A percentile compares a stretch with the other conserved stretches of the same genome.
Evolutionary conservation across 805 yeast species (phyloP).

Genomic region (Lipomyces starkeyi): DNA sequence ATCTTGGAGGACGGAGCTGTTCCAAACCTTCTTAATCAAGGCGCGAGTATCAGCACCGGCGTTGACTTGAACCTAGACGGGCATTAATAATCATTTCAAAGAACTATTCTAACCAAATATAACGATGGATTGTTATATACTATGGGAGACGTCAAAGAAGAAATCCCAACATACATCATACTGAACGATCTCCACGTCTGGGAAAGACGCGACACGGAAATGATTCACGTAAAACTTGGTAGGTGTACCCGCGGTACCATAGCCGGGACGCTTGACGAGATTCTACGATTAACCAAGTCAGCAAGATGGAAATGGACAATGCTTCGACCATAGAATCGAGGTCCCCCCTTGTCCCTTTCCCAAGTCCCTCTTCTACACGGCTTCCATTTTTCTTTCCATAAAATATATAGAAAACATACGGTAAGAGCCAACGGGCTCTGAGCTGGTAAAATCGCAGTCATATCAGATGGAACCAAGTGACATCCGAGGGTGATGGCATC

Average conservation of each 20-base stretch:
- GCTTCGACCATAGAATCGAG: not conserved
- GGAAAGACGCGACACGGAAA: constrained; percentile 16
- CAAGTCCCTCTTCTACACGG: not conserved
- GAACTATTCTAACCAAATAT: not conserved
- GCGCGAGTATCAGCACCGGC: constrained; percentile 7
- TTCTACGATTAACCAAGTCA: not conserved
- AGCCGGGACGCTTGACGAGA: constrained; percentile 28
- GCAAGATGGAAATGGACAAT: not conserved
- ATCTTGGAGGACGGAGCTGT: constrained; percentile 8
- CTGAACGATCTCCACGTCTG: constrained; percentile 25
- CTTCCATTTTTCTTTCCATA: not conserved
- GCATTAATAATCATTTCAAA: too few relatives aligned
- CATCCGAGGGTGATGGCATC: not conserved
- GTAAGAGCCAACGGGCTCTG: constrained; percentile 18
- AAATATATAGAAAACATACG: not conserved
- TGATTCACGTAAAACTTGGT: constrained; percentile 22
- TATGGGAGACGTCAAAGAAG: too few relatives aligned
- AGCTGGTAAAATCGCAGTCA: constrained; percentile 10
- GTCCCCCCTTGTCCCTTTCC: not conserved
- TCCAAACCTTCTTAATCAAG: constrained; percentile 16
- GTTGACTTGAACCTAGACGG: constrained; percentile 12
- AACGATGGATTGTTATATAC: not conserved
- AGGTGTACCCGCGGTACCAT: constrained; percentile 16
- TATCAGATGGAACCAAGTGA: not conserved
- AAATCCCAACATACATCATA: constrained; percentile 21